A percentile compares a stretch with the other conserved stretches of the same genome.
These are phyloP conservation scores for Sapria himalayana DNA, from an alignment of 345 rosid species.

Conservation along the genomic window DNA sequence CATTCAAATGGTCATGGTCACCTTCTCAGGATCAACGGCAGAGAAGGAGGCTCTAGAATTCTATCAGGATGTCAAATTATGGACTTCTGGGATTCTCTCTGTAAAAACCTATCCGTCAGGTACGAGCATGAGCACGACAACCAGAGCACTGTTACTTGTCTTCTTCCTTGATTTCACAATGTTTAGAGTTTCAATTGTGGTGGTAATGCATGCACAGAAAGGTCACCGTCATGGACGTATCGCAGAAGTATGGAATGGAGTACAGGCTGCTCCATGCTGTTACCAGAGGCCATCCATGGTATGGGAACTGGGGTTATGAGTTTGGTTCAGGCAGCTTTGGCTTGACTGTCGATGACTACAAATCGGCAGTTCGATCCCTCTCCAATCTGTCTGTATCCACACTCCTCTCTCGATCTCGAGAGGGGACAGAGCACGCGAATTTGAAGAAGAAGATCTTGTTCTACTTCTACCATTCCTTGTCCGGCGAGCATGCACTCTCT, in stretches of 20 bases:
- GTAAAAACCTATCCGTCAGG: slow-evolving; percentile 41
- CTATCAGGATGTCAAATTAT: slow-evolving; percentile 45
- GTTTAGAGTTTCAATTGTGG: too few relatives aligned
- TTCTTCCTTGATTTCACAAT: too few relatives aligned
- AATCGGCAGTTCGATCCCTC: slow-evolving; percentile 27
- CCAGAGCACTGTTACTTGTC: too few relatives aligned
- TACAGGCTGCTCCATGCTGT: slow-evolving; percentile 45
- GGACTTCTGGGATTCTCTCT: slow-evolving; percentile 59
- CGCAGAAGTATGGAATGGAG: slow-evolving; percentile 38
- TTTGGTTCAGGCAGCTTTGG: slow-evolving; percentile 52
- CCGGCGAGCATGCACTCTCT: slow-evolving; percentile 28
- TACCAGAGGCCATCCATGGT: slow-evolving; percentile 39
- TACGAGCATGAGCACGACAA: too few relatives aligned
- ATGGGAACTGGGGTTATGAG: slow-evolving; percentile 60
- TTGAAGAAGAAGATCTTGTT: slow-evolving; percentile 18
- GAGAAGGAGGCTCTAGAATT: slow-evolving; percentile 48
- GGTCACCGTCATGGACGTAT: slow-evolving; percentile 64
- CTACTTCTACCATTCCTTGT: slow-evolving; percentile 35
- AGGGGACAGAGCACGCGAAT: slow-evolving; percentile 14
- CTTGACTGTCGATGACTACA: slow-evolving; percentile 26
- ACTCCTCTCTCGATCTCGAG: slow-evolving; percentile 16
- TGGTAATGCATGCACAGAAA: slow-evolving; percentile 27
- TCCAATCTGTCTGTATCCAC: slow-evolving; percentile 20
- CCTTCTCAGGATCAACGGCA: slow-evolving; percentile 53
- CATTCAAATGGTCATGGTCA: slow-evolving; percentile 57